Evolutionary conservation across 2,329 filamentous ascomycete genomes (phyloP), one percentile per base, ranked within the genome.

Genomic region (Amylocarpus encephaloides): DNA sequence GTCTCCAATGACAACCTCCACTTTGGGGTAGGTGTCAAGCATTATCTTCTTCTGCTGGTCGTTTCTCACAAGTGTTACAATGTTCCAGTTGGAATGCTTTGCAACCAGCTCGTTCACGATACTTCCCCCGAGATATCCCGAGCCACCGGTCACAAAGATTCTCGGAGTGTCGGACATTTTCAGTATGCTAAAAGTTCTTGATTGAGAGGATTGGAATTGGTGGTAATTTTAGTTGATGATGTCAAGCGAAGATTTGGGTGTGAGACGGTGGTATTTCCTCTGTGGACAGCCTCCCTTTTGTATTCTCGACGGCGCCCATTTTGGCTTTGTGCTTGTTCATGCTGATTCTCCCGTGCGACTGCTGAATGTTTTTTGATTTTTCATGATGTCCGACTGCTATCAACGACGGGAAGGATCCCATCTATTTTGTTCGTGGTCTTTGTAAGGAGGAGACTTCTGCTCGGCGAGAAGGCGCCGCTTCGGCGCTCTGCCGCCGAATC

Each of bases 1-100:
- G 0, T 60, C 56, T 7, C 69, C 69, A 0, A 67, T 38, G 0
- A 69, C 64, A 6, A 62, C 36, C 19, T 59, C 49, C 26, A 57
- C 39, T 2, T 48, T 40, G 9, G 56, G 52, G 35, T 50, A 62
- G 6, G 32, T 34, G 16, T 48, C 41, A 16, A 40, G 38, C 11
- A 62, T 33, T 5, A 44, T 50, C 6, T 47, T 42, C 34, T 50
- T 55, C 26, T 60, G 58, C n/a, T 49, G 46, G 34, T 53, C 42
- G 16, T 54, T 53, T n/a, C 59, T 45, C 10, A 59, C 57, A 3
- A 60, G 50, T 22, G 47, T 49, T 1, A 49, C 51, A 12, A 59
- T 12, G 16, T 52, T 46, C 53, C 53, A 60, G 29, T 60, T 57
- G 5, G 59, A 52, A 36, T 60, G 56, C 29, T 55, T 53, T 29